phyloP scores from a whole-genome alignment of 2,329 filamentous ascomycete species.

The Cryphonectria japonica region DNA sequence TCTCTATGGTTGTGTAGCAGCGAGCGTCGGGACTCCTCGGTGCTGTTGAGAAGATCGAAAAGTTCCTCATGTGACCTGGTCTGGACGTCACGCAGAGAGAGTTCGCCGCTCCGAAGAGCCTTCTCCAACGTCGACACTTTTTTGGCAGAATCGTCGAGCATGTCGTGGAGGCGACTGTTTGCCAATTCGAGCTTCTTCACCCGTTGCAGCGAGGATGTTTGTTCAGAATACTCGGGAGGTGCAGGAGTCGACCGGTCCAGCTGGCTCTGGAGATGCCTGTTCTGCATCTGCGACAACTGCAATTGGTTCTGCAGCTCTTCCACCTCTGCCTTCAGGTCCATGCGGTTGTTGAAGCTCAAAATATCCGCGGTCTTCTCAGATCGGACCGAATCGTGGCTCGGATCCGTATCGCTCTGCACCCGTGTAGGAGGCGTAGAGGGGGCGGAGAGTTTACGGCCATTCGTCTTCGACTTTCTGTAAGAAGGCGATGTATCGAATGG shows the following conservation, averaged over 20 bases:
- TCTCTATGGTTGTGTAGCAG: conserved; percentile 85
- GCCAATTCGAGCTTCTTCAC: conserved; percentile 91
- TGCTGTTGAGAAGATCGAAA: conserved; percentile 87
- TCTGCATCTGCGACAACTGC: conserved; percentile 93
- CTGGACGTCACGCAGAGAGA: conserved; percentile 89
- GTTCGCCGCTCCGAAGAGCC: conserved; percentile 81
- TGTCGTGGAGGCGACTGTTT: conserved; percentile 88
- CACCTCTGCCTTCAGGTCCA: conserved; percentile 88
- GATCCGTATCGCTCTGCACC: conserved; percentile 56
- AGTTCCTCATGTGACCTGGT: conserved; percentile 94
- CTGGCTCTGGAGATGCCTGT: conserved; percentile 87
- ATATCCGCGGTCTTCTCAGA: conserved; percentile 88
- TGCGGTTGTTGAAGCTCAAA: conserved; percentile 80
- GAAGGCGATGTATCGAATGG: conserved; percentile 75
- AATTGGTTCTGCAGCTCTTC: conserved; percentile 94
- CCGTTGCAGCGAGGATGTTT: conserved; percentile 77
- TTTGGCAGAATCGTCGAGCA: conserved; percentile 91
- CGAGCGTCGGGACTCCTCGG: conserved; percentile 84
- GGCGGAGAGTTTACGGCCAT: conserved; percentile 68
- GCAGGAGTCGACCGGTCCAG: conserved; percentile 70
- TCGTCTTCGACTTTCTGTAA: conserved; percentile 61
- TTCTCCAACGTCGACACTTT: conserved; percentile 90
- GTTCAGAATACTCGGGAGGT: conserved; percentile 66
- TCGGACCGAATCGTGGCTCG: conserved; percentile 71
- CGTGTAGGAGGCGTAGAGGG: conserved; percentile 78